Evolutionary conservation across 805 yeast species (phyloP), one percentile per base, ranked within the genome.

Genomic region (Candida orba): DNA sequence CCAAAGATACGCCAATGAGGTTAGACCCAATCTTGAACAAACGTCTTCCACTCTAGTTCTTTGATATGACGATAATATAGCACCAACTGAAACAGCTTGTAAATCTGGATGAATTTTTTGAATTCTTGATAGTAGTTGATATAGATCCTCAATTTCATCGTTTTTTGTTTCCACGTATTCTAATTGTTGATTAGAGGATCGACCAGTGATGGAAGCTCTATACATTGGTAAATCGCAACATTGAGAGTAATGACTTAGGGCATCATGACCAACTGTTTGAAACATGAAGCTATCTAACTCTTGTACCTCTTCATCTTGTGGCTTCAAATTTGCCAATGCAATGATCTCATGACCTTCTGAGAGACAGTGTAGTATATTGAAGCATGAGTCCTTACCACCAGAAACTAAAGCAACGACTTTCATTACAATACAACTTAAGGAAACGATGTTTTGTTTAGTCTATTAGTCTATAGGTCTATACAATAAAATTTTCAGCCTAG

Each of bases 371-470:
- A 88, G 65, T 14, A 91, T 79, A 58, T 90, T 93, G 62, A 75
- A 93, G 65, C 90, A 88, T 8, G 97, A 90, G 62, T 93, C 99
- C 57, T 93, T 93, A 0, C 99, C 99, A 5, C 99, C 99, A 1
- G 96, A 86, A 0, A 93, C 79, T 20, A 93, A 70, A 0, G 95
- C 99, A 30, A 89, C 85, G 58, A 90, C 86, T 62, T 88, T 89
- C 99, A 93, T 91, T 32, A 25, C 14, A 13, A 12, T 36, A 24
- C 5, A 20, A 20, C 22, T 4, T 20, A 20, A 20, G 22, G 4
- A 20, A 20, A 5, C 5, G 22, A 5, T 20, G 22, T 20, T 20
- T 20, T n/a, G n/a, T n/a, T n/a, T n/a, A n/a, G n/a, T n/a, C n/a
- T n/a, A n/a, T n/a, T n/a, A n/a, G n/a, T n/a, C n/a, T n/a, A n/a